These are phyloP conservation scores for Penicillium atrosanguineum DNA, from an alignment of 495 filamentous ascomycete species.

Conservation along the genomic window DNA sequence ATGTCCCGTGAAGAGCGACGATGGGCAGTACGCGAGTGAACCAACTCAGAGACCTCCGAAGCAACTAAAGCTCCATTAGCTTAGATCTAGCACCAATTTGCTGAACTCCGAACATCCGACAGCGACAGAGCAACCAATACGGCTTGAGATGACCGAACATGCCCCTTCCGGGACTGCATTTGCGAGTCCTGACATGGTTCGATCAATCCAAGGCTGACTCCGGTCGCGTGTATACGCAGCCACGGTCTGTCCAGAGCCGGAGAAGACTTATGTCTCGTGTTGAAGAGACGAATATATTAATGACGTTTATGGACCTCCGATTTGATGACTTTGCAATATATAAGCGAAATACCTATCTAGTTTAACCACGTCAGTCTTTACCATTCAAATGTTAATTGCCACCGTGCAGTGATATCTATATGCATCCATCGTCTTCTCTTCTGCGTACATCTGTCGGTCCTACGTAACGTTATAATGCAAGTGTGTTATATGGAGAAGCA, in stretches of 20 bases:
- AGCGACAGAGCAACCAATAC: background rate
- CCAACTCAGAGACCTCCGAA: background rate
- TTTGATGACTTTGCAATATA: constrained; percentile 17
- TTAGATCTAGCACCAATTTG: background rate
- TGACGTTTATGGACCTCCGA: constrained; percentile 34
- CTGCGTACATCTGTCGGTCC: background rate
- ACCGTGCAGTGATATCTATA: background rate
- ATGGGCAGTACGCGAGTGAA: constrained; percentile 43
- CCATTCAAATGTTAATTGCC: background rate
- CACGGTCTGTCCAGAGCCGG: constrained; percentile 5
- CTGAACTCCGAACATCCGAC: background rate
- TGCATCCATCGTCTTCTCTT: background rate
- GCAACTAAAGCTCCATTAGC: background rate
- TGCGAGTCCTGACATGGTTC: background rate
- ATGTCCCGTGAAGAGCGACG: constrained; percentile 49
- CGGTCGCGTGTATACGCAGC: constrained; percentile 1
- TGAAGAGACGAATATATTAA: constrained; percentile 31
- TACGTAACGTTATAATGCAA: background rate
- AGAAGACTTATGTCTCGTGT: constrained; percentile 20
- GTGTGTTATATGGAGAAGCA: no score
- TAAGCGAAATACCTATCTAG: constrained; percentile 1
- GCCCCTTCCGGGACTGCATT: background rate
- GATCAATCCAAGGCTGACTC: background rate
- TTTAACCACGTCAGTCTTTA: constrained; percentile 26
- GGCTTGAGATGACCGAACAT: background rate